A percentile compares a stretch with the other conserved stretches of the same genome.
Conservation (phyloP, 441 rosid genomes). For the Erodium trifolium region DNA sequence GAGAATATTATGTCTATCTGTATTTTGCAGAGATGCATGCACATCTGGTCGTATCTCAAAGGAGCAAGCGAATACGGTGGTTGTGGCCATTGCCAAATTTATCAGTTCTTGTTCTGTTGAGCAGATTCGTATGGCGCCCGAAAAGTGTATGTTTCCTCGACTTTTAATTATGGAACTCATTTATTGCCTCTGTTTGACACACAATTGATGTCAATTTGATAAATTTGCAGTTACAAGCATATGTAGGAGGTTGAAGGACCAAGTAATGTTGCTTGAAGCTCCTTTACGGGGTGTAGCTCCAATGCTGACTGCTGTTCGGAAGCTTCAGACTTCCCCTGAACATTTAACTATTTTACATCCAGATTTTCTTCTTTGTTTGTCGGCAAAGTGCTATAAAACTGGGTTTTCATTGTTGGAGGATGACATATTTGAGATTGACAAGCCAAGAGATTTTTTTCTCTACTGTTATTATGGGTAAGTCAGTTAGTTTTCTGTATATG, state of each 20-base stretch:
- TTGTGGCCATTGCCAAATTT: conserved; percentile 45
- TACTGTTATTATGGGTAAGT: conserved; percentile 91
- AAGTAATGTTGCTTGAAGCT: conserved; percentile 47
- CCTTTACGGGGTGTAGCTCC: conserved; percentile 77
- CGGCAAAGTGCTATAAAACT: conserved; percentile 61
- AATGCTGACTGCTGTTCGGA: conserved; percentile 54
- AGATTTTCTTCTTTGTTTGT: conserved; percentile 76
- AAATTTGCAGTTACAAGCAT: conserved; percentile 48
- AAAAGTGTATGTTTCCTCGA: conserved; percentile 47
- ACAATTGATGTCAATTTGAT: conserved; percentile 16
- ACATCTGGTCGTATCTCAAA: conserved; percentile 40
- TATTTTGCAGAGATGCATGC: conserved; percentile 55
- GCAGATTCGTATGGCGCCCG: conserved; percentile 69
- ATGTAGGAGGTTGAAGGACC: conserved; percentile 82
- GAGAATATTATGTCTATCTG: background rate
- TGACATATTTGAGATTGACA: conserved; percentile 80
- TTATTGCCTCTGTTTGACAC: background rate
- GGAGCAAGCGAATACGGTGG: conserved; percentile 42
- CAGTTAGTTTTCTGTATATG: conserved; percentile 17
- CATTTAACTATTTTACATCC: conserved; percentile 87
- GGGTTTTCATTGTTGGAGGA: conserved; percentile 75
- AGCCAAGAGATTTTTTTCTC: conserved; percentile 76
- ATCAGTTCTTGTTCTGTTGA: conserved; percentile 50
- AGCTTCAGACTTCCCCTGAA: conserved; percentile 62
- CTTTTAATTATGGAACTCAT: background rate